Evolutionary conservation across 2,329 filamentous ascomycete species (phyloP).

Genomic region (Oidium heveae): DNA sequence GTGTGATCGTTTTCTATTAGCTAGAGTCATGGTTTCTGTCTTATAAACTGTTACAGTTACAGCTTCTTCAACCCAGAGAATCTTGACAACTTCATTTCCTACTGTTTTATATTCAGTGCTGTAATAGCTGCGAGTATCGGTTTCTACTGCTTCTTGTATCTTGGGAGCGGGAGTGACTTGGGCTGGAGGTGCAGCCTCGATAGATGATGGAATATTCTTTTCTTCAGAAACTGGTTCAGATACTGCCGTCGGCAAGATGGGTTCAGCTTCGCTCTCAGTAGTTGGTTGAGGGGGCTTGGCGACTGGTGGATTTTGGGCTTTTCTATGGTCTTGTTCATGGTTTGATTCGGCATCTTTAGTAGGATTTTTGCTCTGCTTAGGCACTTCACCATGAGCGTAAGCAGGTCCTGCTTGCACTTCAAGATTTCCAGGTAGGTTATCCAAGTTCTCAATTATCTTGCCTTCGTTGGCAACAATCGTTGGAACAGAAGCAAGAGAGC

Average conservation of each 20-base stretch:
- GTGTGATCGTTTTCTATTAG: not conserved
- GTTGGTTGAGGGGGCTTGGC: too few species aligned
- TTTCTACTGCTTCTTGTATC: not conserved
- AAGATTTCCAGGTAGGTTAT: conserved; percentile 40
- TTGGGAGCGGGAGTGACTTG: conserved; percentile 3
- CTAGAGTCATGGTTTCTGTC: not conserved
- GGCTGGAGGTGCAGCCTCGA: conserved; percentile 3
- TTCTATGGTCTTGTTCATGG: too few species aligned
- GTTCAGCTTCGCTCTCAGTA: too few species aligned
- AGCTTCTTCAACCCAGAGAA: conserved; percentile 29
- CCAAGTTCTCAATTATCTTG: conserved; percentile 25
- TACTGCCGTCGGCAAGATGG: too few species aligned
- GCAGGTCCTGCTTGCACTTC: conserved; percentile 20
- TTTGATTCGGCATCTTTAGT: conserved; percentile 2
- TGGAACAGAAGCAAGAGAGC: conserved; percentile 32
- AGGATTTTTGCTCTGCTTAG: conserved; percentile 3
- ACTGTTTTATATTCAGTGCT: conserved; percentile 29
- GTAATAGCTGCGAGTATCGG: conserved; percentile 12
- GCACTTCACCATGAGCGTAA: conserved; percentile 12
- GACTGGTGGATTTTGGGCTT: too few species aligned
- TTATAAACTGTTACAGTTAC: conserved; percentile 22
- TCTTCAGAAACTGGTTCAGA: too few species aligned
- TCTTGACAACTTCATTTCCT: conserved; percentile 25
- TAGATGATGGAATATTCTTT: not conserved
- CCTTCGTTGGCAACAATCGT: conserved; percentile 28